Percentiles rank a stretch among this genome's conserved stretches.
Conservation (phyloP, 2,329 filamentous ascomycete genomes). For the Aspergillus quadricinctus region DNA sequence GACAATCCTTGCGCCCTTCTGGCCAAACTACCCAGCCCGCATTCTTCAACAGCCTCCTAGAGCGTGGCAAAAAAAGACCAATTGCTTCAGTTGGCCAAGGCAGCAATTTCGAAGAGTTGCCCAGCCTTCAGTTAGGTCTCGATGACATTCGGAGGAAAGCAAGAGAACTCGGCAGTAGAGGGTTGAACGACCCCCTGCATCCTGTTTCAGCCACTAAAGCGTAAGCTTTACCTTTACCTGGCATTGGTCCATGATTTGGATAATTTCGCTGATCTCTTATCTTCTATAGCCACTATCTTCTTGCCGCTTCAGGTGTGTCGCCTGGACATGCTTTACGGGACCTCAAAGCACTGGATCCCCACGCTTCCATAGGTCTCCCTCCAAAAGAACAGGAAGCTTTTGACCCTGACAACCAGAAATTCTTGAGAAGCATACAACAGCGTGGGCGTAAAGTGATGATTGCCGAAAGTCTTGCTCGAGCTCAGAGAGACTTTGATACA, state of each 20-base stretch:
- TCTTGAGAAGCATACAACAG: conserved; percentile 79
- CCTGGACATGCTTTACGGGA: conserved; percentile 81
- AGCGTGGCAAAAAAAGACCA: conserved; percentile 63
- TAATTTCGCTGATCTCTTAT: conserved; percentile 2
- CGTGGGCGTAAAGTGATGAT: conserved; percentile 91
- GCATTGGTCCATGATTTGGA: not conserved
- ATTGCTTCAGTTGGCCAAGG: conserved; percentile 58
- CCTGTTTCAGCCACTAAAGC: conserved; percentile 48
- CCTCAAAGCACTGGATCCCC: conserved; percentile 72
- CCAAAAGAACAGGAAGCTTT: conserved; percentile 38
- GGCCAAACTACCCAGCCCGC: conserved; percentile 47
- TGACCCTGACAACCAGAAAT: conserved; percentile 61
- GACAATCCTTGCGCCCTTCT: conserved; percentile 23
- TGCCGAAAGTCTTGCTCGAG: conserved; percentile 81
- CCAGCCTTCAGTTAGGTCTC: conserved; percentile 83
- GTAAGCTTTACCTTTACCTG: conserved; percentile 34
- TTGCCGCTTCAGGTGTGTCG: conserved; percentile 90
- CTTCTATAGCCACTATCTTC: conserved; percentile 70
- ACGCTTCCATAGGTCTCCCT: conserved; percentile 49
- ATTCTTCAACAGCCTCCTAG: conserved; percentile 61
- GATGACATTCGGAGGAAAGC: conserved; percentile 76
- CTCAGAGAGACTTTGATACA: conserved; percentile 83
- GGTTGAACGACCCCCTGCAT: conserved; percentile 43
- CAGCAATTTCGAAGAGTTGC: conserved; percentile 67
- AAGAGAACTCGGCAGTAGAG: conserved; percentile 70